Conservation (phyloP, 768 basidiomycete genomes). For the Auricularia auricula-judae region DNA sequence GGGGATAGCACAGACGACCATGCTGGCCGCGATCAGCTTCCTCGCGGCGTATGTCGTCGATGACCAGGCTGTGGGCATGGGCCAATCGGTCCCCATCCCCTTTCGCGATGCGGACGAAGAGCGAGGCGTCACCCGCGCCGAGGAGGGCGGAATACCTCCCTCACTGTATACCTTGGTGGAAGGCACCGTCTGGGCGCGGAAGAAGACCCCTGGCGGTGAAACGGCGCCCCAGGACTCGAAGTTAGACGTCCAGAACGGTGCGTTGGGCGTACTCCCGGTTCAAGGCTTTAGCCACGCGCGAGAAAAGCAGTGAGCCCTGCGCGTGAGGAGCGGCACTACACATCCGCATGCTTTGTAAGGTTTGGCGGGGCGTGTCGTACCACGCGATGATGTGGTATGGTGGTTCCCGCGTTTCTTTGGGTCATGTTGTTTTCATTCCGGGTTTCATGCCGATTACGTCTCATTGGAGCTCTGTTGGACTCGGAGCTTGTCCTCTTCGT, state of each 20-base stretch:
- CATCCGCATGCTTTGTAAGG: too few relatives aligned
- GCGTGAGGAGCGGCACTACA: too few relatives aligned
- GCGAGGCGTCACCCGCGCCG: background rate
- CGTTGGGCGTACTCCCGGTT: background rate
- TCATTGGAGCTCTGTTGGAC: too few relatives aligned
- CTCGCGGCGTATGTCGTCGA: conserved; percentile 1
- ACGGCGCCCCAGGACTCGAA: background rate
- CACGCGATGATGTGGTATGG: too few relatives aligned
- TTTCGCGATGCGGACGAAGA: background rate
- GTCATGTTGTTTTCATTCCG: too few relatives aligned
- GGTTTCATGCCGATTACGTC: too few relatives aligned
- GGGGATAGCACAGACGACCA: background rate
- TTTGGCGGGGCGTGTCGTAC: too few relatives aligned
- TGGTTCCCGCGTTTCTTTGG: too few relatives aligned
- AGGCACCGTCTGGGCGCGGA: background rate
- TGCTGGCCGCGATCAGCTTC: background rate
- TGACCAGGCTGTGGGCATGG: background rate
- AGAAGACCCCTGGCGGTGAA: background rate
- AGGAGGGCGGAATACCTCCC: background rate
- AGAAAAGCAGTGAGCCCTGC: too few relatives aligned
- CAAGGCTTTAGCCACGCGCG: background rate
- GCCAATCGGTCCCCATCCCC: background rate
- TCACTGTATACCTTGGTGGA: background rate
- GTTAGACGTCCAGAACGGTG: background rate
- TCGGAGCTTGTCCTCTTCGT: too few relatives aligned